Percentiles rank a stretch among this genome's conserved stretches.
Evolutionary conservation across 2,329 filamentous ascomycete species (phyloP).

Genomic region (Daldinia sp.): DNA sequence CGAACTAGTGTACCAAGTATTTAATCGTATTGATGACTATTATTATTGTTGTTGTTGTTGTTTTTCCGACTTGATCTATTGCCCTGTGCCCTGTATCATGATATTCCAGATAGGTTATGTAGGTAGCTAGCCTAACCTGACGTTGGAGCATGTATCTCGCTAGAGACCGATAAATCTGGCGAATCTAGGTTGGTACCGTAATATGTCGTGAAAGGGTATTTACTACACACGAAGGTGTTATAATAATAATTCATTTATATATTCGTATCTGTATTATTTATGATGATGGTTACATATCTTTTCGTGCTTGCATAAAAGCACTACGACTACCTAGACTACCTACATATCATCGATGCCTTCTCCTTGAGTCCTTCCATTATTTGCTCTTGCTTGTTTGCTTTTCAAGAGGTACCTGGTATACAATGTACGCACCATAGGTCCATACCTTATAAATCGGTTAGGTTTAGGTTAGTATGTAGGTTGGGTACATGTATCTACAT

Average conservation of each 20-base stretch:
- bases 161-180: conserved; percentile 11
- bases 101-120: not conserved
- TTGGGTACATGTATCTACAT: too few species aligned
- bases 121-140: too few species aligned
- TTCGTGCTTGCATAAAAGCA: too few species aligned
- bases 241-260: too few species aligned
- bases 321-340: not conserved
- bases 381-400: not conserved
- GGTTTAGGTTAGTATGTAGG: not conserved
- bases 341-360: not conserved
- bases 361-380: not conserved
- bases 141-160: not conserved
- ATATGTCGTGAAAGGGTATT: conserved; percentile 2
- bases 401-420: too few species aligned
- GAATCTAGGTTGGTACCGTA: conserved; percentile 11
- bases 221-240: too few species aligned
- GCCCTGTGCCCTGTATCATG: not conserved
- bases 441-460: too few species aligned
- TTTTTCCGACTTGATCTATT: not conserved
- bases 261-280: too few species aligned
- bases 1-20: conserved; percentile 8
- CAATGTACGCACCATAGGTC: too few species aligned
- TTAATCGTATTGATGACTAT: conserved; percentile 10
- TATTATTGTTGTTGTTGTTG: too few species aligned
- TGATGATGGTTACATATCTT: too few species aligned